phyloP scores from a whole-genome alignment of 2,329 filamentous ascomycete genomes.

The Westerdykella sp. region DNA sequence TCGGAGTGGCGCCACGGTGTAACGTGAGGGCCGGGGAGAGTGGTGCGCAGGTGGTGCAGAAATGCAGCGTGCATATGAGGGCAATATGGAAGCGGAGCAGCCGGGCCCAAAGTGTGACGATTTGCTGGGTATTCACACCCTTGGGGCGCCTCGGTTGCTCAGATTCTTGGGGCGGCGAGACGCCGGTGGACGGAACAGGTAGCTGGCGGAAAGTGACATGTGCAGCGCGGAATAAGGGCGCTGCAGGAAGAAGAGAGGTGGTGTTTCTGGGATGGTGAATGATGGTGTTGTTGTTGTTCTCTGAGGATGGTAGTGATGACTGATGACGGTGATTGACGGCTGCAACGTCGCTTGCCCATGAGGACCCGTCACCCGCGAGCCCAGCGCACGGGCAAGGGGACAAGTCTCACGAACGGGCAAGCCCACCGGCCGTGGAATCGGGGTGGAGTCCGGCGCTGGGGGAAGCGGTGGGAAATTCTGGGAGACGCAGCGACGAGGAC shows the following conservation, averaged over 20 bases:
- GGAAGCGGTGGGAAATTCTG: background rate
- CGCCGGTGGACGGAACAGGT: background rate
- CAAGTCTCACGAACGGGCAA: too few species aligned
- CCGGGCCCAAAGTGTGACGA: background rate
- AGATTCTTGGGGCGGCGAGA: background rate
- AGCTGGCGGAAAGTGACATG: background rate
- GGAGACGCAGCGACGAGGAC: too few species aligned
- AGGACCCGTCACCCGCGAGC: too few species aligned
- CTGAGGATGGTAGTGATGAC: background rate
- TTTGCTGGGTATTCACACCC: conserved; percentile 4
- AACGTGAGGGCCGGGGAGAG: background rate
- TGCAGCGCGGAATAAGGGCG: background rate
- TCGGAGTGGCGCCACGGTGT: too few species aligned
- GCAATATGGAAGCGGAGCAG: conserved; percentile 6
- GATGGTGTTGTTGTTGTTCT: background rate
- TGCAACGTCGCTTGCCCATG: background rate
- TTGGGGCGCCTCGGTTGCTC: background rate
- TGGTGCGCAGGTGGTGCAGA: conserved; percentile 1
- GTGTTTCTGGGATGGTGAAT: background rate
- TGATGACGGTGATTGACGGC: background rate
- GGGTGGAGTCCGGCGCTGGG: background rate
- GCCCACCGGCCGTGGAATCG: too few species aligned
- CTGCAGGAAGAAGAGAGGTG: background rate
- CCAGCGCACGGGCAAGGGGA: too few species aligned
- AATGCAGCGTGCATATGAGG: conserved; percentile 2